Percentiles rank a stretch among this genome's conserved stretches.
Conservation (phyloP, 2,329 filamentous ascomycete genomes). For the Aspergillus arachidicola region DNA sequence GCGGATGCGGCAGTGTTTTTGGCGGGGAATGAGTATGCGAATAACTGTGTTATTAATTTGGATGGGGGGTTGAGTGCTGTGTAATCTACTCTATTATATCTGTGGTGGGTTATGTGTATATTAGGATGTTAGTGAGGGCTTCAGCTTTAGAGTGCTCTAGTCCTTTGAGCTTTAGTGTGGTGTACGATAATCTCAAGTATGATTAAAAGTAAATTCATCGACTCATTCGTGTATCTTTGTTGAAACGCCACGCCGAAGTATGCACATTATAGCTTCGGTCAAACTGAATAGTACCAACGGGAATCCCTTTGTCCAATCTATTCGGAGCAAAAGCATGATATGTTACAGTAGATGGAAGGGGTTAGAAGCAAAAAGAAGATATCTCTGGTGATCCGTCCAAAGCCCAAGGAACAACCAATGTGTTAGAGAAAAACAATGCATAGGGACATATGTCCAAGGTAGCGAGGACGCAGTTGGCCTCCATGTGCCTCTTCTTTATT, state of each 20-base stretch:
- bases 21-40: slow-evolving; percentile 76
- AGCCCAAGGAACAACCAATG: neutral
- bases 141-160: neutral
- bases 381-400: neutral
- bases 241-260: slow-evolving; percentile 1
- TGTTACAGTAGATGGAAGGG: slow-evolving; percentile 20
- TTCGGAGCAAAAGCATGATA: slow-evolving; percentile 14
- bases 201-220: slow-evolving; percentile 1
- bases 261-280: neutral
- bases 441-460: neutral
- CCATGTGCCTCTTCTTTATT: neutral
- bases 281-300: neutral
- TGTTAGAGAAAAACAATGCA: neutral
- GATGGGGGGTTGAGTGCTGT: slow-evolving; percentile 79
- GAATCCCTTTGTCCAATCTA: slow-evolving; percentile 5
- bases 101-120: neutral
- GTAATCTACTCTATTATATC: slow-evolving; percentile 35
- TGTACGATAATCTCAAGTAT: neutral
- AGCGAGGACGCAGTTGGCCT: neutral
- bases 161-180: neutral
- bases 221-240: neutral
- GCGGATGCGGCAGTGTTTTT: slow-evolving; percentile 82
- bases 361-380: slow-evolving; percentile 7
- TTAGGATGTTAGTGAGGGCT: neutral
- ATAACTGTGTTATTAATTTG: slow-evolving; percentile 83